These are phyloP conservation scores for Dactylis glomerata DNA, from an alignment of 176 grass and related monocot genomes.

Conservation along the genomic window DNA sequence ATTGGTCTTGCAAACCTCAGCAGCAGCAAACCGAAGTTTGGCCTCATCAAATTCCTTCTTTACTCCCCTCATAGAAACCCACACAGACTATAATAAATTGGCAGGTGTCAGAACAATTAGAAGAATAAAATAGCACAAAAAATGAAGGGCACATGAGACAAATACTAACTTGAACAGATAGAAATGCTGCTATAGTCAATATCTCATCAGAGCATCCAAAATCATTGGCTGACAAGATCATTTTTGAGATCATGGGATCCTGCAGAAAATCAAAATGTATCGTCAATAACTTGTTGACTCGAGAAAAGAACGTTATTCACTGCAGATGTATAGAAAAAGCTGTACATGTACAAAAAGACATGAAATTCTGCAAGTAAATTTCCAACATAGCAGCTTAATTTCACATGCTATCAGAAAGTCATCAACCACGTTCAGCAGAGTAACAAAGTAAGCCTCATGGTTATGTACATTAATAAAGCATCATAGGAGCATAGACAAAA, in stretches of 20 bases:
- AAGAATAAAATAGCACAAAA: constrained; percentile 20
- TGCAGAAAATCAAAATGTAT: constrained; percentile 34
- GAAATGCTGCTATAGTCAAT: constrained; percentile 81
- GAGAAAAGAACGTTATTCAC: neutral
- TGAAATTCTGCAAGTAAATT: neutral
- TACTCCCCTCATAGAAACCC: constrained; percentile 75
- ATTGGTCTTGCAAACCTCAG: constrained; percentile 62
- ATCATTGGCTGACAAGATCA: constrained; percentile 80
- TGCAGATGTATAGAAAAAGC: neutral
- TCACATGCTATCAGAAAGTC: neutral
- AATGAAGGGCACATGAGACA: constrained; percentile 2
- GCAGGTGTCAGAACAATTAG: constrained; percentile 20
- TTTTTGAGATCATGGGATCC: constrained; percentile 98
- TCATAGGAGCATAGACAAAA: neutral
- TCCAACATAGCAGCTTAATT: neutral
- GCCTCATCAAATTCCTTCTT: constrained; percentile 94
- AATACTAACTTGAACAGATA: constrained; percentile 82
- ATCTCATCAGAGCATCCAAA: constrained; percentile 96
- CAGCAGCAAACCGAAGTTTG: constrained; percentile 93
- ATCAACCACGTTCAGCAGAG: neutral
- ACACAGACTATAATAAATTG: constrained; percentile 66
- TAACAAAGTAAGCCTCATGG: neutral
- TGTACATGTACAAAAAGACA: neutral
- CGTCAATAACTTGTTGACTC: constrained; percentile 3
- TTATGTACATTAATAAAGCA: neutral